These are phyloP conservation scores for Mycena leptocephala DNA, from an alignment of 768 basidiomycete species.

Conservation along the genomic window DNA sequence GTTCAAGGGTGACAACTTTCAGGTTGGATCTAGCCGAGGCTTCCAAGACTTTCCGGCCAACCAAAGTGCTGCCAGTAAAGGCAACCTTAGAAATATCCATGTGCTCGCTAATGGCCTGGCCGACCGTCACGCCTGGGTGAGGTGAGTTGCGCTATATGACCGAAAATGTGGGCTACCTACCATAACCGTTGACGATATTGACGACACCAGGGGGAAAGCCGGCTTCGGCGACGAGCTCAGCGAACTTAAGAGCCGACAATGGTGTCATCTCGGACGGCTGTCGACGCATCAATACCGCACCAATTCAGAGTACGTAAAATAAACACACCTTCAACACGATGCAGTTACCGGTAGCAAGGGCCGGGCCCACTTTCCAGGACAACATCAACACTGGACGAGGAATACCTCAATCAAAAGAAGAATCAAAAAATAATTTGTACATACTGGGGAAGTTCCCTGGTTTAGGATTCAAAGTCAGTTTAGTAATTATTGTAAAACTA, in stretches of 20 bases:
- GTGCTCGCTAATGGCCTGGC: constrained; percentile 75
- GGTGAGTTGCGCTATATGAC: not conserved
- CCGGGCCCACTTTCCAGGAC: constrained; percentile 49
- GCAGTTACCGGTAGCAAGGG: constrained; percentile 66
- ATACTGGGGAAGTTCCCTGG: constrained; percentile 78
- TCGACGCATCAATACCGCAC: not conserved
- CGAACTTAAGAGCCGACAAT: constrained; percentile 68
- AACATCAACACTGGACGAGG: constrained; percentile 42
- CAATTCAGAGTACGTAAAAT: not conserved
- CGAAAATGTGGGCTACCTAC: constrained; percentile 65
- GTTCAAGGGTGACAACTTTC: constrained; percentile 88
- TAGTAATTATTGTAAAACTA: not conserved
- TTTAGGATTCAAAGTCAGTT: constrained; percentile 37
- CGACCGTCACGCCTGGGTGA: constrained; percentile 58
- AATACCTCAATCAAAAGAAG: not conserved
- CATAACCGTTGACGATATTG: constrained; percentile 80
- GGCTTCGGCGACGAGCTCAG: constrained; percentile 72
- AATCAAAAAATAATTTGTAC: constrained; percentile 20
- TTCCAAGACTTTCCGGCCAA: constrained; percentile 86
- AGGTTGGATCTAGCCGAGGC: constrained; percentile 87
- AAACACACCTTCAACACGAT: constrained; percentile 68
- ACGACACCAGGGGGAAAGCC: constrained; percentile 83
- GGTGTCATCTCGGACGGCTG: constrained; percentile 81
- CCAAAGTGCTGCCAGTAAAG: constrained; percentile 89
- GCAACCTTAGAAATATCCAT: constrained; percentile 79